A percentile compares a stretch with the other conserved stretches of the same genome.
Evolutionary conservation across 148 eudicot species (phyloP).

Genomic region (Cornus controversa): DNA sequence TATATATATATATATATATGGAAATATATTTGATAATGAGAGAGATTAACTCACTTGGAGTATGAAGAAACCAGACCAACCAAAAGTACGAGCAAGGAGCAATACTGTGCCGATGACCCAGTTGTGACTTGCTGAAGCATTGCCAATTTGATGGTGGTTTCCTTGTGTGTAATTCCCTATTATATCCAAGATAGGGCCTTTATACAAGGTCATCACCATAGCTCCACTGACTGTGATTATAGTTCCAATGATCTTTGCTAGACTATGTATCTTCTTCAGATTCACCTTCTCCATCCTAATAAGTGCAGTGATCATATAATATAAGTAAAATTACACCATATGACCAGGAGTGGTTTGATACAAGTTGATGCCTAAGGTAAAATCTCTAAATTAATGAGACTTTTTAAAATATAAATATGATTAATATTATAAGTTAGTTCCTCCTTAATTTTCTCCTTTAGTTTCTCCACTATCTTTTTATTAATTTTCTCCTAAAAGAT

Average conservation of each 20-base stretch:
- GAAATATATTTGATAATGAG: too few species aligned
- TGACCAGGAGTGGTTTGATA: too few species aligned
- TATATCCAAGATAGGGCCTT: slow-evolving; percentile 60
- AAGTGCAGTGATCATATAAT: background rate
- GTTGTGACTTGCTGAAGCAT: slow-evolving; percentile 33
- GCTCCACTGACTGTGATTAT: slow-evolving; percentile 56
- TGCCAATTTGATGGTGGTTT: slow-evolving; percentile 8
- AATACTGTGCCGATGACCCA: slow-evolving; percentile 53
- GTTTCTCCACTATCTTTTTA: too few species aligned
- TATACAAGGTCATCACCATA: slow-evolving; percentile 68
- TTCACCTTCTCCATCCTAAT: slow-evolving; percentile 61
- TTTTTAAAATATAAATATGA: too few species aligned
- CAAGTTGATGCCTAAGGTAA: too few species aligned
- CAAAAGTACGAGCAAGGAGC: slow-evolving; percentile 38
- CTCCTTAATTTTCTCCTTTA: too few species aligned
- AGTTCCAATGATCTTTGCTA: slow-evolving; percentile 65
- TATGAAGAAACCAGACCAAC: slow-evolving; percentile 69
- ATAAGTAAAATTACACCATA: too few species aligned
- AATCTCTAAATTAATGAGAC: too few species aligned
- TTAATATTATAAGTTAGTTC: too few species aligned
- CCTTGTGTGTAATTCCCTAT: slow-evolving; percentile 22
- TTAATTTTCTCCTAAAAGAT: too few species aligned
- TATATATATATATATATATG: too few species aligned
- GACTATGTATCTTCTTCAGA: slow-evolving; percentile 30
- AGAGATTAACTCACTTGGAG: slow-evolving; percentile 42